These are phyloP conservation scores for Paramecium primaurelia DNA, from an alignment of 73 alveolate genomes.

Conservation along the genomic window DNA sequence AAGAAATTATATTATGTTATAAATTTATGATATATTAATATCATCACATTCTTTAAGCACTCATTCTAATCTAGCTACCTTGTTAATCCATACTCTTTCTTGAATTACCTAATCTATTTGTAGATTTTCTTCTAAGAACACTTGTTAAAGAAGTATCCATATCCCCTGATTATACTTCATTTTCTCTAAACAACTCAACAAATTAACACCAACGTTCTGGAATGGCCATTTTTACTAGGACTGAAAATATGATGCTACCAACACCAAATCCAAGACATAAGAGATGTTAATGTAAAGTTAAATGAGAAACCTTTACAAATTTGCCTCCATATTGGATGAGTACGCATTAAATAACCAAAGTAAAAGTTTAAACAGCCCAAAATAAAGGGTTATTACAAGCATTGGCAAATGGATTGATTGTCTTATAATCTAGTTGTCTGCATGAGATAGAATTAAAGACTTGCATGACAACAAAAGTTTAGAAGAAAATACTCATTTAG, in stretches of 20 bases:
- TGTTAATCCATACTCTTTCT: neutral
- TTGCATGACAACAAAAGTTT: conserved; percentile 91
- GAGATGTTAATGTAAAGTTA: conserved; percentile 70
- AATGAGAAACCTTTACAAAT: conserved; percentile 75
- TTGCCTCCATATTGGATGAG: conserved; percentile 86
- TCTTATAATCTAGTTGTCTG: conserved; percentile 79
- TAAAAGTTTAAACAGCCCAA: conserved; percentile 66
- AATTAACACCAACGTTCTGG: conserved; percentile 43
- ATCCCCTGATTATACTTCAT: conserved; percentile 6
- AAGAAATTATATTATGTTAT: neutral
- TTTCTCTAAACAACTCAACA: conserved; percentile 53
- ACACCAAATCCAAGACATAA: conserved; percentile 74
- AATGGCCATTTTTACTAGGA: conserved; percentile 3
- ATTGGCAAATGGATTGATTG: conserved; percentile 86
- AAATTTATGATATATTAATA: neutral
- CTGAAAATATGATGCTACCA: conserved; percentile 40
- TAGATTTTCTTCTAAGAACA: conserved; percentile 55
- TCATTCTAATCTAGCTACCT: neutral
- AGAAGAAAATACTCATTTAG: conserved; percentile 80
- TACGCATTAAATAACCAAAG: conserved; percentile 72
- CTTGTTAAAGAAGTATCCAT: conserved; percentile 53
- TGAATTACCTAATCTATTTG: conserved; percentile 46
- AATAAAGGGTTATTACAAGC: conserved; percentile 76
- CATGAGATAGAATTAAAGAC: conserved; percentile 89
- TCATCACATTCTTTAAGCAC: neutral